Base-by-base conservation (phyloP, 345 rosid genomes). In the Eucalyptus pumila region DNA sequence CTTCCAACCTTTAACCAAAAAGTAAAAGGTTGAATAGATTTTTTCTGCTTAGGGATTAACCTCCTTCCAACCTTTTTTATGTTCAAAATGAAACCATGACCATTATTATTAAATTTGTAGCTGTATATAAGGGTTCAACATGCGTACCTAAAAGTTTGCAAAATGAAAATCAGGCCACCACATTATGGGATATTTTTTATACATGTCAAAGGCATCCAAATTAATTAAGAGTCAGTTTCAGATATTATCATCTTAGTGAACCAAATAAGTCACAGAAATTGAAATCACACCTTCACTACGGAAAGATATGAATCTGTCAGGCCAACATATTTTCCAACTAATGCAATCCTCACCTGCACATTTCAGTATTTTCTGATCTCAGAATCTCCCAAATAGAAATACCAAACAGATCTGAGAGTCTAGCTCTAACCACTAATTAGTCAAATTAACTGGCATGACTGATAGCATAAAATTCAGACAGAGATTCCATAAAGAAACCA, bases 311-410 rank as follows among this genome's bases (percentile, higher is more conserved):
- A 95, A 94, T 98, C 99, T 6, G 98, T 89, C 89, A 97, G 95
- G 92, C 98, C 99, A 88, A 97, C 93, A 83, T 98, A 98, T 91
- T 98, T 98, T 88, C 99, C 99, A 90, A 98, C 99, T 96, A 98
- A 94, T 19, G 99, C 99, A 92, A 98, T 98, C 90, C 91, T 94
- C 88, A 97, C 99, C 99, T 97, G 94, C 85, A 90, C 67, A 91
- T 37, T 89, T 83, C 44, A 89, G 86, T 89, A 37, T 24, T 88
- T 88, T 89, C 88, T 50, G 50, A 87, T 90, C 89, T 81, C 92
- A 49, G 90, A 88, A 91, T 86, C 27, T 56, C 40, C 27, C 49
- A 42, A 89, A 42, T 87, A 90, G 60, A 85, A 91, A 88, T 85
- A 24, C 80, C 48, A 72, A 89, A 48, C 88, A 86, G 34, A 80